Conservation (phyloP, 352 stramenopile genomes). For the Phytophthora pinifolia region DNA sequence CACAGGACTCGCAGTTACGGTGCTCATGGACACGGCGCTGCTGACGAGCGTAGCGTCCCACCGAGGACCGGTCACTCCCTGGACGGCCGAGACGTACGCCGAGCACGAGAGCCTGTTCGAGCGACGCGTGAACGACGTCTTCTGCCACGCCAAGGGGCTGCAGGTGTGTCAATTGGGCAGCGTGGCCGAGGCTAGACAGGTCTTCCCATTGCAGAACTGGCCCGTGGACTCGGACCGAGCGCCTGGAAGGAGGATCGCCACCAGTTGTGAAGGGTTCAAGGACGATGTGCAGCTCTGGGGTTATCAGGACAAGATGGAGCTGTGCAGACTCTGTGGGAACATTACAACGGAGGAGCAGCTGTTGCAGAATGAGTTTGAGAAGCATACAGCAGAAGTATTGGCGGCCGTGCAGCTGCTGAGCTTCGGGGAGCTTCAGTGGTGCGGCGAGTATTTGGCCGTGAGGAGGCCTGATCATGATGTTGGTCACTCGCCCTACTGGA, state of each 20-base stretch:
- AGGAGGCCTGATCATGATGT: constrained; percentile 24
- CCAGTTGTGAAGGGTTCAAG: constrained; percentile 43
- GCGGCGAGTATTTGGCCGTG: constrained; percentile 37
- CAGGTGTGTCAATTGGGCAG: constrained; percentile 41
- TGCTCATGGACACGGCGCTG: constrained; percentile 20
- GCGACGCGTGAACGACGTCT: constrained; percentile 44
- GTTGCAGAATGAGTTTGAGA: constrained; percentile 11
- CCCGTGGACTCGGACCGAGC: constrained; percentile 36
- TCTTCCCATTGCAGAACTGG: constrained; percentile 45
- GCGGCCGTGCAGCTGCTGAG: constrained; percentile 39
- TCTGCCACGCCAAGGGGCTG: constrained; percentile 46
- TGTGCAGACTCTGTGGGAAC: constrained; percentile 42
- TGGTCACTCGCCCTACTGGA: constrained; percentile 39
- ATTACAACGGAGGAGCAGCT: constrained; percentile 32
- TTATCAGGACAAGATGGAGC: constrained; percentile 53
- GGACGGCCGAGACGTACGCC: constrained; percentile 26
- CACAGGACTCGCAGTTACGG: constrained; percentile 11
- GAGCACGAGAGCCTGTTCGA: constrained; percentile 37
- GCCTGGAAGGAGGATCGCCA: constrained; percentile 32
- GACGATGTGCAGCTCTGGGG: constrained; percentile 43
- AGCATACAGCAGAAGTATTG: constrained; percentile 28
- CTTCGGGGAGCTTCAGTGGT: constrained; percentile 52
- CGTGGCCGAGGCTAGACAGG: constrained; percentile 37
- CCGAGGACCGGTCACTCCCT: constrained; percentile 27
- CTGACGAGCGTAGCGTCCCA: constrained; percentile 19